Percentiles rank a stretch among this genome's conserved stretches.
These are phyloP conservation scores for Yamadazyma spencermartinsiae DNA, from an alignment of 1,139 yeast species.

Conservation along the genomic window DNA sequence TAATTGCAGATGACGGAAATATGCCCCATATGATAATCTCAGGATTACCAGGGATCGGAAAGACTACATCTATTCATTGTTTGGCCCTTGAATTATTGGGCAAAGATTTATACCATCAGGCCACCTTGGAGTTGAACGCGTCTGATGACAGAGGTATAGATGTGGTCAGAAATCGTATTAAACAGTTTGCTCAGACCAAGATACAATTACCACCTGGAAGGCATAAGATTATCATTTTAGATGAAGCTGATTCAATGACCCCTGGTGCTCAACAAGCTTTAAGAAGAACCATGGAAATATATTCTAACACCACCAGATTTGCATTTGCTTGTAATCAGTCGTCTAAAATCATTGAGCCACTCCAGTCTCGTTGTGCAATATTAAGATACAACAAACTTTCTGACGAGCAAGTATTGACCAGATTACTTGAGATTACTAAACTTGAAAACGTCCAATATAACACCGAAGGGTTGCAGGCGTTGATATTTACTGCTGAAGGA, in stretches of 20 bases:
- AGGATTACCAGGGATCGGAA: slow-evolving; percentile 96
- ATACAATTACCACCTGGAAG: slow-evolving; percentile 53
- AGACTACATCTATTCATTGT: slow-evolving; percentile 91
- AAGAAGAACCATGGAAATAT: slow-evolving; percentile 95
- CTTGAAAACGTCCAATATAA: slow-evolving; percentile 74
- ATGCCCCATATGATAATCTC: slow-evolving; percentile 95
- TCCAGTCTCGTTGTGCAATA: slow-evolving; percentile 96
- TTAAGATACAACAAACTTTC: slow-evolving; percentile 77
- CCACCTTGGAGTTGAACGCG: slow-evolving; percentile 76
- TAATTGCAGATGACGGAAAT: slow-evolving; percentile 89
- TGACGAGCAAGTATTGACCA: slow-evolving; percentile 80
- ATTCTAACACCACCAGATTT: slow-evolving; percentile 90
- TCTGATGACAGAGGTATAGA: slow-evolving; percentile 54
- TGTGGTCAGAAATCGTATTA: slow-evolving; percentile 49
- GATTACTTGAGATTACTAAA: slow-evolving; percentile 71
- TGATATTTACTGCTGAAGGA: slow-evolving; percentile 96
- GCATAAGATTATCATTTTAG: slow-evolving; percentile 87
- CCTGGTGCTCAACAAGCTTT: slow-evolving; percentile 98
- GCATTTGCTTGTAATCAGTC: slow-evolving; percentile 98
- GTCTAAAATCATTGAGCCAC: slow-evolving; percentile 91
- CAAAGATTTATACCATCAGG: slow-evolving; percentile 63
- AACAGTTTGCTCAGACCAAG: slow-evolving; percentile 72
- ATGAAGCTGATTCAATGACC: slow-evolving; percentile 98
- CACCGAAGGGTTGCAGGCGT: slow-evolving; percentile 90
- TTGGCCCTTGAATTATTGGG: slow-evolving; percentile 85